Percentiles rank a stretch among this genome's conserved stretches.
These are phyloP conservation scores for Naganishia randhawae DNA, from an alignment of 768 basidiomycete genomes.

Conservation along the genomic window DNA sequence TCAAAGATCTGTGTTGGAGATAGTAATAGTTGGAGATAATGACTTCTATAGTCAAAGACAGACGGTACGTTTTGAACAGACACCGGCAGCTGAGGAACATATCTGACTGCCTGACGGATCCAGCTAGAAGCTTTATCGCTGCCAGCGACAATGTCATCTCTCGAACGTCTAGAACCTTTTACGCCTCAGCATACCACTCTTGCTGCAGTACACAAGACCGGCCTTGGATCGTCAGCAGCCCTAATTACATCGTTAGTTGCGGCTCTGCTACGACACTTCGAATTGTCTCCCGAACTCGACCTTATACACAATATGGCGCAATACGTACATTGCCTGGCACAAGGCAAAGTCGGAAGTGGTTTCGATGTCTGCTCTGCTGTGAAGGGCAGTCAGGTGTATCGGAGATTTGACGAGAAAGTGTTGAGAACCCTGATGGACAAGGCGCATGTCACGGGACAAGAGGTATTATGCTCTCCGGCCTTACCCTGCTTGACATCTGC, in stretches of 20 bases:
- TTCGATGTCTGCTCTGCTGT: constrained; percentile 94
- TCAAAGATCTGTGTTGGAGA: constrained; percentile 51
- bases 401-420: constrained; percentile 51
- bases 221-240: constrained; percentile 92
- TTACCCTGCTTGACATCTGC: background rate
- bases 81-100: background rate
- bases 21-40: constrained; percentile 85
- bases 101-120: background rate
- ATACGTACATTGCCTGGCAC: constrained; percentile 89
- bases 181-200: constrained; percentile 65
- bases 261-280: constrained; percentile 72
- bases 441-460: constrained; percentile 50
- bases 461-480: background rate
- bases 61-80: constrained; percentile 58
- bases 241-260: constrained; percentile 92
- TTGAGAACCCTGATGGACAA: constrained; percentile 65
- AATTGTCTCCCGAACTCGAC: constrained; percentile 42
- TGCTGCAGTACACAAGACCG: constrained; percentile 90
- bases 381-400: constrained; percentile 88
- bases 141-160: constrained; percentile 62
- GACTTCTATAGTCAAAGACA: constrained; percentile 95
- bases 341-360: constrained; percentile 96
- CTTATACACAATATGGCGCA: constrained; percentile 90
- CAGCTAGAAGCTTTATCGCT: constrained; percentile 66
- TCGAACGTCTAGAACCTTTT: constrained; percentile 73